Conservation (phyloP, 2,329 filamentous ascomycete genomes). For the Mollisia scopiformis region DNA sequence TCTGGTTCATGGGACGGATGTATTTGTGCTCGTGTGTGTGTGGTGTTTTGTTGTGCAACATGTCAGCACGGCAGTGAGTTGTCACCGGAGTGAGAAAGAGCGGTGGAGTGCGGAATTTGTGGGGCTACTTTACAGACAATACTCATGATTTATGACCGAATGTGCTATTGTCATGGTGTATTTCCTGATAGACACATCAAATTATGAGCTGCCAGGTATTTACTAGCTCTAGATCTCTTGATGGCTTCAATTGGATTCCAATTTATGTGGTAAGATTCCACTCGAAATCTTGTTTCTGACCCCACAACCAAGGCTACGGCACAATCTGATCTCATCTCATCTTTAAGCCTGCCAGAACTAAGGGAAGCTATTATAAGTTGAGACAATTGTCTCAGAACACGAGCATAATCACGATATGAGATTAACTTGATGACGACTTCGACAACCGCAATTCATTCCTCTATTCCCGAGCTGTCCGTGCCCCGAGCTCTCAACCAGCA, state of each 20-base stretch:
- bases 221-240: neutral
- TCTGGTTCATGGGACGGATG: neutral
- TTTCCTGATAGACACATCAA: neutral
- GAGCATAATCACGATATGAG: neutral
- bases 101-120: neutral
- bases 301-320: slow-evolving; percentile 7
- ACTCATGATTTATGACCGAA: neutral
- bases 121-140: neutral
- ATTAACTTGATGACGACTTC: neutral
- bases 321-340: neutral
- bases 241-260: neutral
- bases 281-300: neutral
- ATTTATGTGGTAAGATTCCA: neutral
- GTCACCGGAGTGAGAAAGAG: neutral
- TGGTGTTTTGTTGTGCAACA: slow-evolving; percentile 11
- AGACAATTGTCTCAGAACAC: neutral
- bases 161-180: neutral
- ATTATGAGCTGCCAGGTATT: neutral
- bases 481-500: neutral
- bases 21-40: neutral
- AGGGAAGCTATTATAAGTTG: neutral
- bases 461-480: neutral
- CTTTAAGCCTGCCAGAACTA: neutral
- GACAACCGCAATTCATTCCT: neutral
- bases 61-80: slow-evolving; percentile 9